phyloP scores from a whole-genome alignment of 176 grass and related monocot species.

The Juncus inflexus region DNA sequence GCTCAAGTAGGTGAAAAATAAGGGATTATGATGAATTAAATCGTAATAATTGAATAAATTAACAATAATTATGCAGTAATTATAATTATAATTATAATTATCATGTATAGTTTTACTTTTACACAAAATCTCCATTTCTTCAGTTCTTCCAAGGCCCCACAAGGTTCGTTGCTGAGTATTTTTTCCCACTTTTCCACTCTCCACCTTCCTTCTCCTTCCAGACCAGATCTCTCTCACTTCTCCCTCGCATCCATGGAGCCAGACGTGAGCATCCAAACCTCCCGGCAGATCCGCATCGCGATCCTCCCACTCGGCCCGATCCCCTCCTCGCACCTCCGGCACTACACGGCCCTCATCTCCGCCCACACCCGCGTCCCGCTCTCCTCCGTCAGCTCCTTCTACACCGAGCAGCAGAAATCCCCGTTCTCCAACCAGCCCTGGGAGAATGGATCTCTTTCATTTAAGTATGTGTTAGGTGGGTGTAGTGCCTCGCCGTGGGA shows the following conservation, averaged over 20 bases:
- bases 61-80: no score
- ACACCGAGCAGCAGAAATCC: constrained; percentile 97
- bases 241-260: constrained; percentile 64
- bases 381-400: constrained; percentile 75
- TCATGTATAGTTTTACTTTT: no score
- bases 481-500: constrained; percentile 87
- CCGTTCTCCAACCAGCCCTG: constrained; percentile 87
- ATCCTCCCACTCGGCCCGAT: constrained; percentile 79
- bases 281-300: constrained; percentile 72
- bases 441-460: constrained; percentile 67
- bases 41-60: no score
- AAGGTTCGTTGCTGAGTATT: no score
- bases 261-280: constrained; percentile 90
- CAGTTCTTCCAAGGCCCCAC: no score
- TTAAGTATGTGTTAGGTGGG: constrained; percentile 82
- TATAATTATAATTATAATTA: no score
- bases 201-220: background rate
- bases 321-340: constrained; percentile 55
- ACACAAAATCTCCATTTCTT: no score
- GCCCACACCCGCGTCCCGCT: constrained; percentile 66
- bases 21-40: no score
- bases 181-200: background rate
- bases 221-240: constrained; percentile 11
- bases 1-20: no score
- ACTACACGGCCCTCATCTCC: constrained; percentile 67